phyloP scores from a whole-genome alignment of 495 filamentous ascomycete genomes.

The Letharia columbiana region DNA sequence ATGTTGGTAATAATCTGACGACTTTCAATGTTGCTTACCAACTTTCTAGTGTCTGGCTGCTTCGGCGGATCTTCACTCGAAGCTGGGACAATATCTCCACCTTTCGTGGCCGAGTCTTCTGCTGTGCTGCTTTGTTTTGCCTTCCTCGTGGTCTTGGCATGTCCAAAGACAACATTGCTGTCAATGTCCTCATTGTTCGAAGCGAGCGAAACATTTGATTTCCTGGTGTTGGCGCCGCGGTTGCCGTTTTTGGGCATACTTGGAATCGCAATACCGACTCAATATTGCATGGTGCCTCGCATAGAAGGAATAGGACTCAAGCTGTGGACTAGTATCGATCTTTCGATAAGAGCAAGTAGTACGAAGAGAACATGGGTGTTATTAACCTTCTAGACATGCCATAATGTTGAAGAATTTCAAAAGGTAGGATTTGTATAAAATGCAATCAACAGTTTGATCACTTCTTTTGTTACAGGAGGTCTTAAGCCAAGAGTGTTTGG shows the following conservation, averaged over 20 bases:
- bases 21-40: slow-evolving; percentile 29
- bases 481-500: no score
- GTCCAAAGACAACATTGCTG: slow-evolving; percentile 61
- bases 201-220: slow-evolving; percentile 9
- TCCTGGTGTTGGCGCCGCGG: slow-evolving; percentile 23
- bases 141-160: slow-evolving; percentile 48
- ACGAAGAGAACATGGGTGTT: no score
- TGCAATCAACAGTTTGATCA: no score
- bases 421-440: no score
- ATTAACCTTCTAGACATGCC: no score
- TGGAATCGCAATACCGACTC: background rate
- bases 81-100: slow-evolving; percentile 33
- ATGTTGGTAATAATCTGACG: background rate
- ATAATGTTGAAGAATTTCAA: no score
- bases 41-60: slow-evolving; percentile 69
- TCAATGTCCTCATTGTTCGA: slow-evolving; percentile 34
- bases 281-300: background rate
- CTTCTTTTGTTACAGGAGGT: no score
- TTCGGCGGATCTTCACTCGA: slow-evolving; percentile 51
- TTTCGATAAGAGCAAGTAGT: background rate
- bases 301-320: background rate
- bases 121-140: slow-evolving; percentile 22
- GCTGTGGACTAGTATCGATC: background rate
- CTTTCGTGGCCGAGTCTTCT: slow-evolving; percentile 38
- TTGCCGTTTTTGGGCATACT: slow-evolving; percentile 23